A percentile compares a stretch with the other conserved stretches of the same genome.
Conservation (phyloP, 306 rosid genomes). For the Rosa lucieae region DNA sequence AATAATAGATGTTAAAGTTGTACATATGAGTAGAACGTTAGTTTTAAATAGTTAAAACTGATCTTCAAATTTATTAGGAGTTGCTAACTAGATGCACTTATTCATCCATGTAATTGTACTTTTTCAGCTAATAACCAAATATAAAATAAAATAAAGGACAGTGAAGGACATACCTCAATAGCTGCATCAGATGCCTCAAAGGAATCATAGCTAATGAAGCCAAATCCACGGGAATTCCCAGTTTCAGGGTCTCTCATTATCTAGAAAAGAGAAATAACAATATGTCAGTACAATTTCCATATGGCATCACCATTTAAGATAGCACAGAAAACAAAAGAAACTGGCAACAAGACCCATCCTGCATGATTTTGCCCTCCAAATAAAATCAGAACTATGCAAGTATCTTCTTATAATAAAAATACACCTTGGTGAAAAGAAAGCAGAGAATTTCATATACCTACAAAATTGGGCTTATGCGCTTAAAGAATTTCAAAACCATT, state of each 20-base stretch:
- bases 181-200: conserved; percentile 99
- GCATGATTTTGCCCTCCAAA: background rate
- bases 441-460: background rate
- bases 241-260: conserved; percentile 99
- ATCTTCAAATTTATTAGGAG: background rate
- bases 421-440: background rate
- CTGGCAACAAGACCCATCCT: background rate
- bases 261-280: conserved; percentile 41
- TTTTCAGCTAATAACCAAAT: background rate
- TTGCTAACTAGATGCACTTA: background rate
- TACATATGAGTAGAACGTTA: background rate
- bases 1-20: background rate
- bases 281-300: conserved; percentile 24
- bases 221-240: conserved; percentile 97
- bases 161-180: conserved; percentile 64
- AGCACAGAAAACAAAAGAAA: background rate
- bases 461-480: no score
- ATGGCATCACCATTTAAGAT: background rate
- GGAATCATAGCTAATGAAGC: conserved; percentile 96
- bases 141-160: background rate
- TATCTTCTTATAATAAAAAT: background rate
- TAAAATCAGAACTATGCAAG: background rate
- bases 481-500: background rate
- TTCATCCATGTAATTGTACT: background rate
- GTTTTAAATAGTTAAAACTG: background rate